Percentiles rank a stretch among this genome's conserved stretches.
These are phyloP conservation scores for Candida ovalis DNA, from an alignment of 805 yeast genomes.

Conservation along the genomic window DNA sequence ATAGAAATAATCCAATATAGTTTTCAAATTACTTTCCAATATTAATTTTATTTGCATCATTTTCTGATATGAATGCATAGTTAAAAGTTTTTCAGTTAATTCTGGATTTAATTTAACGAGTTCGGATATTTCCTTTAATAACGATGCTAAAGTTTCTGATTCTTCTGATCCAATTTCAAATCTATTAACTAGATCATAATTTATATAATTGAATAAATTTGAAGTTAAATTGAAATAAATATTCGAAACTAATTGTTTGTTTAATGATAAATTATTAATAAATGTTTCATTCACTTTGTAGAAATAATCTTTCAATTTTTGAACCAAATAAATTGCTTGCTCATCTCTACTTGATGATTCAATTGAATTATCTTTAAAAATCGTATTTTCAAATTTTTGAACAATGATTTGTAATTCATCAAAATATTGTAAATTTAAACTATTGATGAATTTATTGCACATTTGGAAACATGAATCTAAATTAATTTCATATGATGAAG, in stretches of 20 bases:
- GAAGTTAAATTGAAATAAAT: slow-evolving; percentile 16
- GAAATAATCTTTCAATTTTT: slow-evolving; percentile 13
- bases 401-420: slow-evolving; percentile 9
- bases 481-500: slow-evolving; percentile 15
- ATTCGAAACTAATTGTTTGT: slow-evolving; percentile 19
- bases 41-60: slow-evolving; percentile 26
- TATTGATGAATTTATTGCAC: slow-evolving; percentile 17
- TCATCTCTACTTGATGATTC: slow-evolving; percentile 10
- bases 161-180: slow-evolving; percentile 32
- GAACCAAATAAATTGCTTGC: slow-evolving; percentile 5
- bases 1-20: slow-evolving; percentile 46
- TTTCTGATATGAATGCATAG: slow-evolving; percentile 25
- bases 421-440: slow-evolving; percentile 6
- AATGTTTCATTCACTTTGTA: slow-evolving; percentile 10
- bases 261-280: slow-evolving; percentile 13
- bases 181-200: slow-evolving; percentile 18
- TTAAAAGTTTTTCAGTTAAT: slow-evolving; percentile 10
- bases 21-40: slow-evolving; percentile 35
- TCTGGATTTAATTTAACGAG: neutral
- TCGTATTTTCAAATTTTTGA: slow-evolving; percentile 11
- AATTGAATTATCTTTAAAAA: slow-evolving; percentile 19
- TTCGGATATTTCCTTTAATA: slow-evolving; percentile 7
- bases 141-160: slow-evolving; percentile 21
- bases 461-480: slow-evolving; percentile 21
- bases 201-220: slow-evolving; percentile 16